A percentile compares a stretch with the other conserved stretches of the same genome.
phyloP scores from a whole-genome alignment of 1,139 yeast genomes.

The Hanseniaspora uvarum region DNA sequence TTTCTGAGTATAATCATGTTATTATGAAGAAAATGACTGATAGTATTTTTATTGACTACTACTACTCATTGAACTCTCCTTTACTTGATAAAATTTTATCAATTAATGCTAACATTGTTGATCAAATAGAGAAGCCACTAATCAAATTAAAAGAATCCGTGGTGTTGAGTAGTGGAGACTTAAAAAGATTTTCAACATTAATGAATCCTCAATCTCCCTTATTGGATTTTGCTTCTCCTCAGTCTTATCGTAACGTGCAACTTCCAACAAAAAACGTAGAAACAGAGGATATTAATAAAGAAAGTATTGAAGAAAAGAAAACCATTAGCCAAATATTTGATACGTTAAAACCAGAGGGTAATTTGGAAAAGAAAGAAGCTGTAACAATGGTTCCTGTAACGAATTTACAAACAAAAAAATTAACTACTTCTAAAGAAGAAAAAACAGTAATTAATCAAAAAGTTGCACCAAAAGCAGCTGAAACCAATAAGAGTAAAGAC shows the following conservation, averaged over 20 bases:
- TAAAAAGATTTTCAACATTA: neutral
- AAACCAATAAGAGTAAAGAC: neutral
- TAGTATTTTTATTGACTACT: conserved; percentile 21
- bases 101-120: conserved; percentile 17
- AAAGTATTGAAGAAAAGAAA: neutral
- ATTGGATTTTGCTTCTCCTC: neutral
- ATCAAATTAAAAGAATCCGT: conserved; percentile 12
- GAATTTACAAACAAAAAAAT: neutral
- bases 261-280: neutral
- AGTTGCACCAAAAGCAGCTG: neutral
- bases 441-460: neutral
- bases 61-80: conserved; percentile 25
- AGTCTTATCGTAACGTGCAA: neutral
- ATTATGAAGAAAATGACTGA: conserved; percentile 21
- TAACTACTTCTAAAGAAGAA: neutral
- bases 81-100: conserved; percentile 17
- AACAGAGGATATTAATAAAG: neutral
- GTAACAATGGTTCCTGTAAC: neutral
- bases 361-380: neutral
- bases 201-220: conserved; percentile 4
- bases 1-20: conserved; percentile 19
- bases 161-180: neutral
- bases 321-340: neutral
- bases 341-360: neutral
- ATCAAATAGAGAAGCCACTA: conserved; percentile 14